A percentile compares a stretch with the other conserved stretches of the same genome.
Evolutionary conservation across 768 basidiomycete genomes (phyloP).

Genomic region (Cantharellus anzutake): DNA sequence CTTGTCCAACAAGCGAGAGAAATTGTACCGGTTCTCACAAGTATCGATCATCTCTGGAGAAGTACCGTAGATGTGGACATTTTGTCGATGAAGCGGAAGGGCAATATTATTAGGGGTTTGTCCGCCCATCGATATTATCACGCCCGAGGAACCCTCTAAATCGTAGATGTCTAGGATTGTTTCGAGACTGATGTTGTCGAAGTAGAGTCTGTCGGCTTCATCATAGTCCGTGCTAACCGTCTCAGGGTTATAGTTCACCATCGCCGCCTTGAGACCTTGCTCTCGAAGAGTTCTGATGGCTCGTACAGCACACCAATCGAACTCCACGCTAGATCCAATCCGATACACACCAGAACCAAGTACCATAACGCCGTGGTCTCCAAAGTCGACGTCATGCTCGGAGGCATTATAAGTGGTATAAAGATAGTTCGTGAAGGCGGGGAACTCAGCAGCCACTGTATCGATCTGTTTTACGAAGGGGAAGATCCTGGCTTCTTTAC

Average conservation of each 20-base stretch:
- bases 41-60: slow-evolving; percentile 99
- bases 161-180: slow-evolving; percentile 96
- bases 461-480: slow-evolving; percentile 99
- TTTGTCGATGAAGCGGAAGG: slow-evolving; percentile 84
- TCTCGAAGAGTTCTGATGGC: slow-evolving; percentile 91
- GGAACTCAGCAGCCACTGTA: slow-evolving; percentile 97
- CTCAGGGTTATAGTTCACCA: slow-evolving; percentile 99
- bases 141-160: slow-evolving; percentile 67
- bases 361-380: slow-evolving; percentile 90
- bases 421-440: slow-evolving; percentile 95
- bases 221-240: slow-evolving; percentile 99
- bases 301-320: slow-evolving; percentile 98
- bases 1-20: slow-evolving; percentile 91
- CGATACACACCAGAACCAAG: slow-evolving; percentile 96
- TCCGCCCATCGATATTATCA: slow-evolving; percentile 95
- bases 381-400: slow-evolving; percentile 79
- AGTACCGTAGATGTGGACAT: slow-evolving; percentile 95
- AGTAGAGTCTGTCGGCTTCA: slow-evolving; percentile 94
- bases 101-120: slow-evolving; percentile 99
- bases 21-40: slow-evolving; percentile 98
- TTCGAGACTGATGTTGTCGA: slow-evolving; percentile 95
- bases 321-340: slow-evolving; percentile 97
- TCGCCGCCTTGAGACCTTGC: slow-evolving; percentile 86
- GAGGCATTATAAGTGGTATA: slow-evolving; percentile 97
- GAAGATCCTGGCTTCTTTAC: slow-evolving; percentile 62